Base-by-base conservation (phyloP, 345 rosid species). In the Salix viminalis region DNA sequence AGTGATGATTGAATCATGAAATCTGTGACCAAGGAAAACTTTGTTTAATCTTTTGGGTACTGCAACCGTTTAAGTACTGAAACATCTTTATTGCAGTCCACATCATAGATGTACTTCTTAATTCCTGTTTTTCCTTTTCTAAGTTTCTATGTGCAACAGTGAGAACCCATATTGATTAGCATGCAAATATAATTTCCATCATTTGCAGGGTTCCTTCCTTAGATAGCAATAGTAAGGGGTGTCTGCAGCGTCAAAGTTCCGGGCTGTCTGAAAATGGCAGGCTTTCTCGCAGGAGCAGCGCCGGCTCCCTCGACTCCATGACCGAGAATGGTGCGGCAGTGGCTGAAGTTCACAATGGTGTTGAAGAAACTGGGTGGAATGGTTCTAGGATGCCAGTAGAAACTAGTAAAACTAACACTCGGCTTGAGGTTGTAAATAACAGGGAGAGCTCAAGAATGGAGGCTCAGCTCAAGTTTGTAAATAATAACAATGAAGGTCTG, bases 401-500 rank as follows among this genome's bases (percentile, higher is more conserved):
- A 77, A 76, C 75, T 23, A 80, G 61, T 67, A 72, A 77, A 81
- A 50, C 73, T 67, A 64, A 77, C 56, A 75, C 76, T 48, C 74
- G 44, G 84, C 82, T 79, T 60, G 88, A 83, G 81, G 79, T 62
- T 89, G 93, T 88, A 88, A 87, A 88, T 87, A 84, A 82, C 81
- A 87, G 76, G 73, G 91, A 86, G 77, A 85, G 85, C 85, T 83
- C 56, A 70, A 78, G 77, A 48, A 76, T 73, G 79, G 92, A 88
- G 83, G 90, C 76, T 73, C 88, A 83, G 68, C 87, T 81, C 79
- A 84, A 79, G 86, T 74, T 80, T 89, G 91, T 91, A 89, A 82
- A 91, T 86, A 88, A 67, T 34, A 76, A 83, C 77, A 80, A 80
- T 42, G 84, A 84, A 78, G 82, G 83, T 83, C 84, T 56, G 79